Evolutionary conservation across 352 stramenopile genomes (phyloP).

Genomic region (Globisporangium takayamanum): DNA sequence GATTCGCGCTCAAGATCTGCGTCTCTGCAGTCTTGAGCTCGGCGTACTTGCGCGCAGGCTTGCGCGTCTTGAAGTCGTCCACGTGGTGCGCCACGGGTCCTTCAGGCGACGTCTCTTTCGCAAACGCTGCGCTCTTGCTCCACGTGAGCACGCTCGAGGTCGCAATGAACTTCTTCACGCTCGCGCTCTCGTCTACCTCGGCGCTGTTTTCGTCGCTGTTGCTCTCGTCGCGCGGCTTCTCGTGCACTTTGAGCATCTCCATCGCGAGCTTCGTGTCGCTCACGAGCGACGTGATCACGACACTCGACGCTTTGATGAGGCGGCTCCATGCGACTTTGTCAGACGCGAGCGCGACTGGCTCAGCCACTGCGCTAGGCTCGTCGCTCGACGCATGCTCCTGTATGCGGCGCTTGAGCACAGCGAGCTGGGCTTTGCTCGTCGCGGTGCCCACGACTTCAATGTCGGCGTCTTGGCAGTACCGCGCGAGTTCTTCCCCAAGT

Average conservation of each 20-base stretch:
- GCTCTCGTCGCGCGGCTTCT: constrained; percentile 25
- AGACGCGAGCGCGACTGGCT: constrained; percentile 40
- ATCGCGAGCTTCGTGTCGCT: constrained; percentile 50
- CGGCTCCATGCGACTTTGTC: constrained; percentile 45
- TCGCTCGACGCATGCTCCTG: constrained; percentile 55
- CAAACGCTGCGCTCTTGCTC: constrained; percentile 58
- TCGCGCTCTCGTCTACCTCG: constrained; percentile 14
- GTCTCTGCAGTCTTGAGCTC: constrained; percentile 81
- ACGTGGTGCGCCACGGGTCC: constrained; percentile 44
- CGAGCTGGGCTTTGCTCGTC: constrained; percentile 34
- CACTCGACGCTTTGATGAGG: constrained; percentile 45
- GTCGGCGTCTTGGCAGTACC: constrained; percentile 52
- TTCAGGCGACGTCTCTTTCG: constrained; percentile 30
- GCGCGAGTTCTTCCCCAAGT: constrained; percentile 41
- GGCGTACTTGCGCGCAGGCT: constrained; percentile 56
- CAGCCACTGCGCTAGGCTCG: constrained; percentile 30
- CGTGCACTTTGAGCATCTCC: constrained; percentile 61
- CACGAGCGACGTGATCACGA: constrained; percentile 47
- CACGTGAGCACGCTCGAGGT: constrained; percentile 74
- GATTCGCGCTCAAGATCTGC: constrained; percentile 69
- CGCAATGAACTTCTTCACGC: constrained; percentile 63
- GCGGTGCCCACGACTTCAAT: constrained; percentile 62
- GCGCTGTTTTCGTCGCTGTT: constrained; percentile 21
- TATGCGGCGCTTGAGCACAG: constrained; percentile 41
- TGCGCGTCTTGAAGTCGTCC: constrained; percentile 74